phyloP scores from a whole-genome alignment of 202 grass and related monocot genomes.

The Bolboschoenoplectus hybrid region DNA sequence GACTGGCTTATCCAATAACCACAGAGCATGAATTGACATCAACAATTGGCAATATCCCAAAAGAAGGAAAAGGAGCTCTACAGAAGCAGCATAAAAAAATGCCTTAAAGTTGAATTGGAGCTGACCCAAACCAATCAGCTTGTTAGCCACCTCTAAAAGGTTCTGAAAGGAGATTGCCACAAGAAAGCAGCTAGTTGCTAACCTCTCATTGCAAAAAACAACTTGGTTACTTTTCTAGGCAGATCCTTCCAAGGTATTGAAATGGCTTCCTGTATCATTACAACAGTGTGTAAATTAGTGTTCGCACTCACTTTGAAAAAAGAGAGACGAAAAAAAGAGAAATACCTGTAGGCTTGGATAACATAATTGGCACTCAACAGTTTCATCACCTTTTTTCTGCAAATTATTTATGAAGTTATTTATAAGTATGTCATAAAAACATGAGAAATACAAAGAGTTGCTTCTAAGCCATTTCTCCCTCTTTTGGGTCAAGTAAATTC shows the following conservation, averaged over 20 bases:
- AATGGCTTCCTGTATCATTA: constrained; percentile 70
- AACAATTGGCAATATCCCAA: background rate
- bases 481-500: background rate
- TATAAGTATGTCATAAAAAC: background rate
- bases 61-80: background rate
- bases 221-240: constrained; percentile 65
- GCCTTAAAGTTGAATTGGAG: background rate
- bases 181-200: constrained; percentile 21
- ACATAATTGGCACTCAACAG: constrained; percentile 54
- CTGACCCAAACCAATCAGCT: background rate
- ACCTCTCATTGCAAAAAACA: constrained; percentile 87
- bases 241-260: constrained; percentile 73
- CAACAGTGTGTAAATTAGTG: background rate
- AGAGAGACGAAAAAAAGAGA: constrained; percentile 3
- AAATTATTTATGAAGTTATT: background rate
- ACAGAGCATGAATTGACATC: background rate
- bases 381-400: constrained; percentile 69
- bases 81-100: background rate
- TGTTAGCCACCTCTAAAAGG: background rate
- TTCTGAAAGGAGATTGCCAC: background rate
- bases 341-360: constrained; percentile 83
- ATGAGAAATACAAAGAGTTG: background rate
- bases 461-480: background rate
- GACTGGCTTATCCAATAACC: background rate
- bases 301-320: background rate